Percentiles rank a stretch among this genome's conserved stretches.
These are phyloP conservation scores for Aethionema arabicum DNA, from an alignment of 345 rosid genomes.

Conservation along the genomic window DNA sequence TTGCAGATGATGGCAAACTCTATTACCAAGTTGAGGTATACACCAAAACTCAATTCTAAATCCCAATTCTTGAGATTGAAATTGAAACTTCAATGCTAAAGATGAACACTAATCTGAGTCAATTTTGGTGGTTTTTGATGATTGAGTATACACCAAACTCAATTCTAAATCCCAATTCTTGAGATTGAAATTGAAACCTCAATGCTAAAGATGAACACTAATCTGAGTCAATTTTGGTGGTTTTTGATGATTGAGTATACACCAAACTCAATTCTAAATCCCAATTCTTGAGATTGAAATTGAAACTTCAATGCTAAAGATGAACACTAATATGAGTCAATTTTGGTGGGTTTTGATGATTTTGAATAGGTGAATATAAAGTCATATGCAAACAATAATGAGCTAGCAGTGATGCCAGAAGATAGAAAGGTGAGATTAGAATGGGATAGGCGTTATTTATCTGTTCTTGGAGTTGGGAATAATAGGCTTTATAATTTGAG, in stretches of 20 bases:
- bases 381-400: constrained; percentile 87
- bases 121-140: neutral
- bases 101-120: no score
- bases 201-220: no score
- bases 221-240: neutral
- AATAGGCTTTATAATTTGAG: constrained; percentile 73
- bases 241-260: constrained; percentile 39
- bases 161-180: neutral
- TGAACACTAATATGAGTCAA: neutral
- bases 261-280: constrained; percentile 1
- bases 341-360: neutral
- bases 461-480: constrained; percentile 89
- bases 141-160: constrained; percentile 39
- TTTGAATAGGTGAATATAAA: constrained; percentile 81
- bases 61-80: neutral
- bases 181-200: neutral
- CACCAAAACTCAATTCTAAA: constrained; percentile 4
- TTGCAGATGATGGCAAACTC: constrained; percentile 88
- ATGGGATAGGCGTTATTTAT: constrained; percentile 86
- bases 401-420: constrained; percentile 89
- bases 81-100: neutral
- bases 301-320: neutral
- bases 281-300: neutral
- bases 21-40: constrained; percentile 92
- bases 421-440: constrained; percentile 79